Evolutionary conservation across 441 rosid genomes (phyloP).

Genomic region (Erysimum pusillum): DNA sequence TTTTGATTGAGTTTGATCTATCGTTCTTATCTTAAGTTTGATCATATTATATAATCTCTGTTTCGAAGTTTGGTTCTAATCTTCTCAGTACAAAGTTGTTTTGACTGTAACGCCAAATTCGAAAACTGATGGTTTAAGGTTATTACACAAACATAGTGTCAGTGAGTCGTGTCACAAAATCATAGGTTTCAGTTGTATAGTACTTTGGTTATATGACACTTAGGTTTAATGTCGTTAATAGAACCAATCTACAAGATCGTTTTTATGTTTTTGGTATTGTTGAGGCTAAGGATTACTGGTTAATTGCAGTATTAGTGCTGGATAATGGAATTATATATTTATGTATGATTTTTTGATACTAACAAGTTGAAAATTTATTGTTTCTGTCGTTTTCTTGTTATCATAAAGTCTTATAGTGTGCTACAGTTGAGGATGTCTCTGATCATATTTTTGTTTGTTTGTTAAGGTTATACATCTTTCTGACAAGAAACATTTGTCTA

Average conservation of each 20-base stretch:
- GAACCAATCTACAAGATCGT: not conserved
- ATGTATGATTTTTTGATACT: not conserved
- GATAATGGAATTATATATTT: not conserved
- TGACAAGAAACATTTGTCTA: not conserved
- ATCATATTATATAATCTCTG: not conserved
- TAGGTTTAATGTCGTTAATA: not conserved
- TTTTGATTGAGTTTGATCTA: conserved; percentile 9
- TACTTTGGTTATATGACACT: not conserved
- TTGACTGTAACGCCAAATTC: conserved; percentile 15
- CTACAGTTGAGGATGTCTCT: not conserved
- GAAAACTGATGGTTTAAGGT: conserved; percentile 11
- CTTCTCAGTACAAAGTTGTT: not conserved
- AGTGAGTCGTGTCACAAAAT: not conserved
- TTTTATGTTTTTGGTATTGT: not conserved
- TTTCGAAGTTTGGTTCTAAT: not conserved
- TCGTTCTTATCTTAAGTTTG: conserved; percentile 5
- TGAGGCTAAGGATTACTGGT: not conserved
- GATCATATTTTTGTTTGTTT: not conserved
- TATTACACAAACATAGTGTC: not conserved
- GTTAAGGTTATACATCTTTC: not conserved
- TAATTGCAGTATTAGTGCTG: not conserved
- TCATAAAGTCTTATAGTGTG: not conserved
- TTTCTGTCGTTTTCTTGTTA: not conserved
- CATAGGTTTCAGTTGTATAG: not conserved
- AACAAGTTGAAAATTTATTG: not conserved